A percentile compares a stretch with the other conserved stretches of the same genome.
These are phyloP conservation scores for Plasmodium vivax DNA, from an alignment of 169 alveolate genomes.

Conservation along the genomic window DNA sequence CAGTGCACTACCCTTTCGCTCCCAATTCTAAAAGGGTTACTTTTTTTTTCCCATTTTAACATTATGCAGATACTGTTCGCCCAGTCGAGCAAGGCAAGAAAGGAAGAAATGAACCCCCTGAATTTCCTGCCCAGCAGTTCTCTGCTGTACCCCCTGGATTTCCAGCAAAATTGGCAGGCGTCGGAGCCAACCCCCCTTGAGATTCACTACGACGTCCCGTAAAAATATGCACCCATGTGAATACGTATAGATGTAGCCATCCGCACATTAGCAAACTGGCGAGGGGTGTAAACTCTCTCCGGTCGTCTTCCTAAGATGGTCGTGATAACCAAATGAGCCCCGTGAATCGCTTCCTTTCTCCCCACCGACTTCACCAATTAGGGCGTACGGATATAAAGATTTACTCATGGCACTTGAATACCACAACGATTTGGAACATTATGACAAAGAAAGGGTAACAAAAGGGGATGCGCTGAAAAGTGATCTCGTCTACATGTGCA, in stretches of 20 bases:
- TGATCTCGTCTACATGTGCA: background rate
- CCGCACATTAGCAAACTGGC: background rate
- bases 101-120: slow-evolving; percentile 33
- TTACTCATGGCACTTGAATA: slow-evolving; percentile 26
- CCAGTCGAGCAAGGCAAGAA: background rate
- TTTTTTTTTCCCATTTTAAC: background rate
- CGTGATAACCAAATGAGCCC: background rate
- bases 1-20: background rate
- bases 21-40: background rate
- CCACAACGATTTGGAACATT: slow-evolving; percentile 58
- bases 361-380: background rate
- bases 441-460: slow-evolving; percentile 44
- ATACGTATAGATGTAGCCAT: background rate
- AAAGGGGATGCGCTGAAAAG: slow-evolving; percentile 1
- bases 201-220: slow-evolving; percentile 68
- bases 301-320: background rate
- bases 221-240: background rate
- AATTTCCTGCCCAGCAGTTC: slow-evolving; percentile 66
- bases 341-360: background rate
- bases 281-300: background rate
- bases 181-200: slow-evolving; percentile 69
- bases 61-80: slow-evolving; percentile 3
- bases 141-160: slow-evolving; percentile 60
- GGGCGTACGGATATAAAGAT: slow-evolving; percentile 70
- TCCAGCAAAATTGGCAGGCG: slow-evolving; percentile 74